A percentile compares a stretch with the other conserved stretches of the same genome.
Evolutionary conservation across 2,329 filamentous ascomycete genomes (phyloP).

Genomic region (Fusarium virguliforme): DNA sequence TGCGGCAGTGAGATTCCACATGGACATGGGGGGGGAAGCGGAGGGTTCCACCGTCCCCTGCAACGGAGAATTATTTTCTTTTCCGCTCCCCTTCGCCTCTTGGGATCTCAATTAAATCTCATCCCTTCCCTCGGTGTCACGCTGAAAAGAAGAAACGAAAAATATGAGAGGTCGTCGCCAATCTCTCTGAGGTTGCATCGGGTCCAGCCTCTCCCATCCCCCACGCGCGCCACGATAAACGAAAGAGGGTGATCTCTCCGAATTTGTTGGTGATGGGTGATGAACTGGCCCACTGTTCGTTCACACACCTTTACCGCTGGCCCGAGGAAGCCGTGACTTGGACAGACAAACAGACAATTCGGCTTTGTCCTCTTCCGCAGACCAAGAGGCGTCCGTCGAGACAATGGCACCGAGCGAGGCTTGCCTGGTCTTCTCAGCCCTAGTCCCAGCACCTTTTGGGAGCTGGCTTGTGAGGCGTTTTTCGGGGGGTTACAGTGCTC

Average conservation of each 20-base stretch:
- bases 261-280: constrained; percentile 9
- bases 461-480: constrained; percentile 3
- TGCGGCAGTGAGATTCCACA: constrained; percentile 9
- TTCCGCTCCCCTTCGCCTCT: not conserved
- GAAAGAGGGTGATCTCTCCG: constrained; percentile 1
- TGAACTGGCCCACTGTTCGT: not conserved
- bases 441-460: not conserved
- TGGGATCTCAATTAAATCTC: constrained; percentile 8
- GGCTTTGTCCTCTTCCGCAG: not conserved
- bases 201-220: not conserved
- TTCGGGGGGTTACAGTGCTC: not conserved
- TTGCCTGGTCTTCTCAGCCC: constrained; percentile 2
- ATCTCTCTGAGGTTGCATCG: constrained; percentile 12
- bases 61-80: constrained; percentile 6
- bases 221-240: constrained; percentile 13
- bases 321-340: not conserved
- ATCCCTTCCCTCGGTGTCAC: constrained; percentile 14
- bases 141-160: constrained; percentile 6
- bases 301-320: constrained; percentile 1
- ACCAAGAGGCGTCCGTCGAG: not conserved
- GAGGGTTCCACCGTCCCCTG: not conserved
- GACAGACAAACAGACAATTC: not conserved
- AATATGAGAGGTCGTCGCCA: constrained; percentile 9
- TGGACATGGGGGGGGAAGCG: not conserved
- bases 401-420: constrained; percentile 3